phyloP scores from a whole-genome alignment of 139 green algal species.

The Penium margaritaceum region DNA sequence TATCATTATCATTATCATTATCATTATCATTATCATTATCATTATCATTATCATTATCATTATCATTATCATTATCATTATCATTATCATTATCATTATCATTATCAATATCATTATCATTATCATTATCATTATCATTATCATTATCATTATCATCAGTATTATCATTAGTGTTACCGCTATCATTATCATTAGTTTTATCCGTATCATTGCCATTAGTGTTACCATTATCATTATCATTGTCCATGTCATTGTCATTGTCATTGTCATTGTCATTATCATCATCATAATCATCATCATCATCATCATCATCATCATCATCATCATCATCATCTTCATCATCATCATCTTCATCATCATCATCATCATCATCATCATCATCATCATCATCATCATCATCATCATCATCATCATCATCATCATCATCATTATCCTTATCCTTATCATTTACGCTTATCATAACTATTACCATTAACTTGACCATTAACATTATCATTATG shows the following conservation, averaged over 20 bases:
- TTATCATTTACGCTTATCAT: no score
- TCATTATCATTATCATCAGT: neutral
- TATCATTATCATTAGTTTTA: neutral
- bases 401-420: neutral
- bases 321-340: neutral
- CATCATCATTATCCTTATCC: neutral
- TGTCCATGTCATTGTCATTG: neutral
- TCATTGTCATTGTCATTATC: neutral
- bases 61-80: neutral
- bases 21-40: neutral
- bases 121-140: neutral
- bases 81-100: neutral
- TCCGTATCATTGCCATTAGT: neutral
- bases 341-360: neutral
- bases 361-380: neutral
- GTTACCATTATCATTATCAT: neutral
- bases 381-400: neutral
- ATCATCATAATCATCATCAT: neutral
- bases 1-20: neutral
- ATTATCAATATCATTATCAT: neutral
- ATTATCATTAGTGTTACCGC: neutral
- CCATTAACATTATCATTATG: neutral
- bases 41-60: neutral
- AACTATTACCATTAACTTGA: neutral
- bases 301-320: neutral